These are phyloP conservation scores for Dryadomyces quercivorus DNA, from an alignment of 2,329 filamentous ascomycete genomes.

Conservation along the genomic window DNA sequence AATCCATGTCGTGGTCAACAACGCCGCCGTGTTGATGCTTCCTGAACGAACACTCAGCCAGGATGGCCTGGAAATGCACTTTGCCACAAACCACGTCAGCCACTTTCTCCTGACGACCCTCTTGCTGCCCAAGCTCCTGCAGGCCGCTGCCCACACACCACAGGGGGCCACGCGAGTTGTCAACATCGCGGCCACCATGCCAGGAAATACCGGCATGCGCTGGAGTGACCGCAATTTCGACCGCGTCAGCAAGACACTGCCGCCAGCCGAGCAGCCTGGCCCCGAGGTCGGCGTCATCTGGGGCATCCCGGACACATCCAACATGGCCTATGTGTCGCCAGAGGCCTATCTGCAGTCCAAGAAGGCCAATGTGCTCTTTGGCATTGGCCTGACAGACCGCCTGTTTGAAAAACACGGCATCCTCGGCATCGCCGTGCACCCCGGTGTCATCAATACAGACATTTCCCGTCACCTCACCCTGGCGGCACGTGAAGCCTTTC, in stretches of 20 bases:
- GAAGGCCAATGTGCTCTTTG: background rate
- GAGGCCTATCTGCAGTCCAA: background rate
- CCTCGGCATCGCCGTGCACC: background rate
- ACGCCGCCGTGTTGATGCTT: constrained; percentile 25
- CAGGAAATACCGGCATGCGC: constrained; percentile 19
- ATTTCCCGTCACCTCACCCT: background rate
- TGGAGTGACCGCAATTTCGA: constrained; percentile 28
- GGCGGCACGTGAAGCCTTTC: background rate
- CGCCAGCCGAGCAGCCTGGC: background rate
- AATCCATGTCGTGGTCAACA: constrained; percentile 27
- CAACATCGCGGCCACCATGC: constrained; percentile 24
- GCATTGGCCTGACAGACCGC: background rate
- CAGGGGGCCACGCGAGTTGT: constrained; percentile 23
- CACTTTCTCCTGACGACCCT: constrained; percentile 37
- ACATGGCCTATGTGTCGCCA: background rate
- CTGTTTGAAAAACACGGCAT: background rate
- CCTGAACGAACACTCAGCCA: constrained; percentile 22
- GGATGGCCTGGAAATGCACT: constrained; percentile 29
- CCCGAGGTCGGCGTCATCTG: background rate
- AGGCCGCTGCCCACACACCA: constrained; percentile 13
- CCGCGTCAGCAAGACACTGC: background rate
- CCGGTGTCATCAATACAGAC: background rate
- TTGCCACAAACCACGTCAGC: constrained; percentile 36
- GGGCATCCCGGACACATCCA: background rate
- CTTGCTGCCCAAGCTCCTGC: constrained; percentile 28